Evolutionary conservation across 768 basidiomycete genomes (phyloP).

Genomic region (Kwoniella dejecticola): DNA sequence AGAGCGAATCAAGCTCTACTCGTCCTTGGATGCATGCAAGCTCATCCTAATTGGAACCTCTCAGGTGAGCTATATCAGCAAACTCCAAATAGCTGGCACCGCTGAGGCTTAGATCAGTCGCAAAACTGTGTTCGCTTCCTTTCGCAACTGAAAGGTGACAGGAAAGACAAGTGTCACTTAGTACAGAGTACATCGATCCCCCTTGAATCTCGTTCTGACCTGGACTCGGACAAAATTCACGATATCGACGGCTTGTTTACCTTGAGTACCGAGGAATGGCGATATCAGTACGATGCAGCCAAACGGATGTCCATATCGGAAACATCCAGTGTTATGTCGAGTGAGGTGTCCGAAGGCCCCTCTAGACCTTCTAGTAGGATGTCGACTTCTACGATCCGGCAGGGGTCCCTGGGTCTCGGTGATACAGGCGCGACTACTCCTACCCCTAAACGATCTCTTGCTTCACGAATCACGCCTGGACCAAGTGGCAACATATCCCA

Average conservation of each 20-base stretch:
- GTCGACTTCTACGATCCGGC: neutral
- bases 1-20: constrained; percentile 21
- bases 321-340: neutral
- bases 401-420: no score
- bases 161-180: constrained; percentile 4
- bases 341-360: neutral
- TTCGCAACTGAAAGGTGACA: neutral
- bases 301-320: neutral
- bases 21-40: constrained; percentile 2
- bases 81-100: no score
- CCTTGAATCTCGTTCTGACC: constrained; percentile 13
- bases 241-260: constrained; percentile 2
- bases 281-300: no score
- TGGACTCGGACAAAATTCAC: constrained; percentile 21
- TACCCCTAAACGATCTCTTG: no score
- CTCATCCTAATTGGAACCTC: constrained; percentile 14
- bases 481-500: no score
- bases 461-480: no score
- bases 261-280: neutral
- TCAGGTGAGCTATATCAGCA: neutral
- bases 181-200: constrained; percentile 9
- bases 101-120: no score
- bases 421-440: no score
- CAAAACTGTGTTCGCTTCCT: neutral
- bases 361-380: neutral